These are phyloP conservation scores for Lasiosphaeria miniovina DNA, from an alignment of 495 filamentous ascomycete genomes.

Conservation along the genomic window DNA sequence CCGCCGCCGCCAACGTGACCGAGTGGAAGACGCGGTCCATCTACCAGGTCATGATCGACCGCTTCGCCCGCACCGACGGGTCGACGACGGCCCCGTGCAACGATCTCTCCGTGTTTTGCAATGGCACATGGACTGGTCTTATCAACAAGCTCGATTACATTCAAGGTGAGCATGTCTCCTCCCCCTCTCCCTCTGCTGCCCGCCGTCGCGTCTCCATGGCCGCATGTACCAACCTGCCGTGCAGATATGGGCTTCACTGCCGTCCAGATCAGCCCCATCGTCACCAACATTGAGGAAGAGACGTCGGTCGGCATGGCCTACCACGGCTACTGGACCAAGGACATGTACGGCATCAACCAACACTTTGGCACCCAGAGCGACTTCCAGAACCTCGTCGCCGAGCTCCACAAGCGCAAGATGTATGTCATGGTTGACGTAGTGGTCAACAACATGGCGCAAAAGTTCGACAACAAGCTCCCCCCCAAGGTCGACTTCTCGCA, in stretches of 20 bases:
- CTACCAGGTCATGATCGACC: constrained; percentile 74
- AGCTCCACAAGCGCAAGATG: constrained; percentile 62
- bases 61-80: constrained; percentile 61
- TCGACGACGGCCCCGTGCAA: constrained; percentile 58
- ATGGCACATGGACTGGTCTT: constrained; percentile 60
- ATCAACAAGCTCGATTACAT: constrained; percentile 35
- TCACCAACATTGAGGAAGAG: constrained; percentile 53
- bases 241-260: constrained; percentile 77
- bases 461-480: constrained; percentile 42
- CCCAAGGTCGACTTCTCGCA: constrained; percentile 56
- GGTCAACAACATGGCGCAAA: constrained; percentile 71
- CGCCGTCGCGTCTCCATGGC: background rate
- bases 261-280: constrained; percentile 78
- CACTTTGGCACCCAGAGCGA: constrained; percentile 66
- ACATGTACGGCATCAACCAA: constrained; percentile 61
- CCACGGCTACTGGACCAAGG: constrained; percentile 73
- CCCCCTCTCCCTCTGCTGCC: background rate
- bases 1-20: constrained; percentile 28
- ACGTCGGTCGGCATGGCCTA: constrained; percentile 57
- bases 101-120: constrained; percentile 59
- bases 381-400: constrained; percentile 57
- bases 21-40: constrained; percentile 64
- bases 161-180: constrained; percentile 19
- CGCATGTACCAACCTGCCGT: constrained; percentile 37
- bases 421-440: constrained; percentile 78